phyloP scores from a whole-genome alignment of 495 filamentous ascomycete genomes.

The Monascus purpureus region DNA sequence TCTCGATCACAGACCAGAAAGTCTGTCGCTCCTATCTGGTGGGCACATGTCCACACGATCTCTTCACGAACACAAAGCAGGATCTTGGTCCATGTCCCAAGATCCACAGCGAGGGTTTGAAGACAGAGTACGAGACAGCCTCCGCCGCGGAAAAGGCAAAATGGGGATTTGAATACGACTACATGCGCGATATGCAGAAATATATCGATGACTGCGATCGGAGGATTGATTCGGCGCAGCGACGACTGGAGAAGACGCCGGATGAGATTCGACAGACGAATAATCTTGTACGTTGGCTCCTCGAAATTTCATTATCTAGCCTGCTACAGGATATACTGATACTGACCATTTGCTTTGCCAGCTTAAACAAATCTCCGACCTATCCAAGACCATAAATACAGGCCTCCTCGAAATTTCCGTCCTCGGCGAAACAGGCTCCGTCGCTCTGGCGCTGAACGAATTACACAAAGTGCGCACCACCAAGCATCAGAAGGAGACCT shows the following conservation, averaged over 20 bases:
- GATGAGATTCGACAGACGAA: conserved; percentile 98
- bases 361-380: conserved; percentile 79
- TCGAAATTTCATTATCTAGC: too few species aligned
- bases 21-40: conserved; percentile 90
- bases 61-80: conserved; percentile 99
- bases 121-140: conserved; percentile 68
- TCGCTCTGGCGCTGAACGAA: conserved; percentile 71
- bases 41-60: conserved; percentile 93
- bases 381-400: conserved; percentile 63
- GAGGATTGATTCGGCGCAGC: conserved; percentile 78
- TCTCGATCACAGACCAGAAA: conserved; percentile 83
- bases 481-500: conserved; percentile 68
- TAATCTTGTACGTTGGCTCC: conserved; percentile 49
- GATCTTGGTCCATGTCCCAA: conserved; percentile 87
- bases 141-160: conserved; percentile 52
- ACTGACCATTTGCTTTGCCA: conserved; percentile 6
- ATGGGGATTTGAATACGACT: conserved; percentile 90
- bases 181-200: conserved; percentile 86
- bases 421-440: conserved; percentile 67
- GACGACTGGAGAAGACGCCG: conserved; percentile 88
- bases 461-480: conserved; percentile 69
- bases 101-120: conserved; percentile 77
- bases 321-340: not conserved
- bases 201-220: conserved; percentile 96
- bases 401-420: conserved; percentile 77